Base-by-base conservation (phyloP, 2,329 filamentous ascomycete genomes). In the Aspergillus neotritici region DNA sequence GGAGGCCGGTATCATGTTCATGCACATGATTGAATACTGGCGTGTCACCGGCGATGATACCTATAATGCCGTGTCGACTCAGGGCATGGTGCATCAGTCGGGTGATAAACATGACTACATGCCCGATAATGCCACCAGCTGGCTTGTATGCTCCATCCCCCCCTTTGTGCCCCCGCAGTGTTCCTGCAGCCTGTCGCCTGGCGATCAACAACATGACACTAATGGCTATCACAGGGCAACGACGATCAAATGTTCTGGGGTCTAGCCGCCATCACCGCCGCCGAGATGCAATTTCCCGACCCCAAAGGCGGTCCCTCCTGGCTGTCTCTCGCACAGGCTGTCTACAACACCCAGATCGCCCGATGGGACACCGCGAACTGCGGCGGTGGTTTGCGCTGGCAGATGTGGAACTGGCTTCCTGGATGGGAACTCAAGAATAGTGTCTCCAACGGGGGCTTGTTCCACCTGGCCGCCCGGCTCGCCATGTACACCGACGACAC, bases 361-460 rank as follows among this genome's bases (percentile, higher is more conserved):
- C 78, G 86, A 15, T 90, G 86, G 83, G 80, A 91, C 52, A 69
- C 66, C 7, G 54, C 64, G 0, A 72, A 70, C 0, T 94, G 87
- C 64, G 71, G 67, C 39, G 87, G 87, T 40, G 87, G 87, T 4
- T 69, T 91, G 37, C 73, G 79, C 43, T 90, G 86, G 85, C 87
- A 94, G 69, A 88, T 94, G 53, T 89, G 83, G 62, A 68, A 76
- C 1, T 77, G 76, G 53, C 91, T 93, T 61, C 80, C 81, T 50
- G 87, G 87, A 3, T 82, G 87, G 62, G 75, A 80, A 59, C 91
- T 93, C 75, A 91, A 88, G 66, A 89, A 90, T 68, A 77, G 80
- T 14, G 79, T 89, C 53, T 82, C 81, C 50, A 91, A 90, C 63
- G 86, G 85, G 32, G 83, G 81, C 13, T 80, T 91, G 61, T 88